Base-by-base conservation (phyloP, 169 alveolate genomes). In the Plasmodium ovale region DNA sequence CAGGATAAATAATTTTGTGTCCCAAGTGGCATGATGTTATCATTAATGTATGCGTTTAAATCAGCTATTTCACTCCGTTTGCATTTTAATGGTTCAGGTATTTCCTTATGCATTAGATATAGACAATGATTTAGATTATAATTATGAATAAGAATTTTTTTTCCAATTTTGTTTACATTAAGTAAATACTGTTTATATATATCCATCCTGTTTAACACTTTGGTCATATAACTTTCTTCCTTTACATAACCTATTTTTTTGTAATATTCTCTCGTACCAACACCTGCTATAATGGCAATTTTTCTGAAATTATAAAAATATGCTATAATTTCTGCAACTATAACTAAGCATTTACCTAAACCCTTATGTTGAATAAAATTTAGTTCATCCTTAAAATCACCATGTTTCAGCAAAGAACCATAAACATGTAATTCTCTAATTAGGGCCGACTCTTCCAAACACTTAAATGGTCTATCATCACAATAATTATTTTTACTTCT, bases 191-290 rank as follows among this genome's bases (percentile, higher is more conserved):
- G 37, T 62, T 85, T 16, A 49, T 58, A 49, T 1, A 92, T 77
- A n/a, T 60, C 84, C 4, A 72, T 79, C 39, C 54, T 74, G 5
- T 72, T 73, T 33, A 98, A 87, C 47, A 85, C 49, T 71, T 98
- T 98, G n/a, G 97, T 98, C 99, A 98, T 97, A 87, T 95, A 98
- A 33, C 98, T 97, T 35, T 97, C 98, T 93, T 97, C 98, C 53
- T 96, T 89, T 58, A 87, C 93, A 92, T 98, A 99, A 42, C 99
- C 99, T 60, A 97, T 94, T 82, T 97, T 98, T 53, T 98, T 96
- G 94, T 99, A 99, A 94, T 99, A 99, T 87, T 97, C 98, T 67
- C 99, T 95, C n/a, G 99, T 98, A 37, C 99, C 99, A 12, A 99
- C 98, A 33, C 99, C 99, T 14, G 99, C 98, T 44, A 99, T 99